Percentiles rank a stretch among this genome's conserved stretches.
Conservation (phyloP, 257 asterid species). For the Schizonepeta tenuifolia region DNA sequence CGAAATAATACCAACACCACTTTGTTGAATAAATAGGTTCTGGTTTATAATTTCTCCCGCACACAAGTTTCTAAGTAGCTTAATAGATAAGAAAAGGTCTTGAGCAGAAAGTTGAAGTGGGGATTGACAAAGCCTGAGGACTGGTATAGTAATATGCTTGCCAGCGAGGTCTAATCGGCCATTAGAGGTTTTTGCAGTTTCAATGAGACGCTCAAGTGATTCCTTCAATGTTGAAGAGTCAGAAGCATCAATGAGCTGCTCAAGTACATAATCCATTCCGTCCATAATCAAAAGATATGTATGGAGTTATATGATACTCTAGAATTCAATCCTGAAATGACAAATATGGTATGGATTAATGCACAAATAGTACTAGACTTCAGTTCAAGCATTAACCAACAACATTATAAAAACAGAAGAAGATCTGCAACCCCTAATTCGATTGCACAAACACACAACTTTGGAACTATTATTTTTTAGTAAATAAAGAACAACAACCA, state of each 20-base stretch:
- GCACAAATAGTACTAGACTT: background rate
- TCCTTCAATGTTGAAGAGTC: constrained; percentile 44
- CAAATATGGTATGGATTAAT: constrained; percentile 18
- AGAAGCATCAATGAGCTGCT: constrained; percentile 49
- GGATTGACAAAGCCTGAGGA: constrained; percentile 59
- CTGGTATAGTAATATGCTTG: constrained; percentile 38
- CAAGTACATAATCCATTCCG: constrained; percentile 28
- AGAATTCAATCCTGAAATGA: constrained; percentile 32
- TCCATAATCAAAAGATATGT: constrained; percentile 42
- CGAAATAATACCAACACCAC: constrained; percentile 56
- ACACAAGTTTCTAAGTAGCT: constrained; percentile 80
- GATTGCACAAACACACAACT: too few species aligned
- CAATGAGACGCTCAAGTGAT: constrained; percentile 57
- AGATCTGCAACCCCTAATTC: background rate
- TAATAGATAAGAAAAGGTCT: constrained; percentile 57
- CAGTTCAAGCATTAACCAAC: background rate
- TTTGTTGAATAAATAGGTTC: constrained; percentile 62
- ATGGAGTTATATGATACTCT: background rate
- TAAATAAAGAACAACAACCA: too few species aligned
- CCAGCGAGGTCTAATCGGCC: constrained; percentile 70
- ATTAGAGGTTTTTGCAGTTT: constrained; percentile 56
- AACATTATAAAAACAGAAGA: background rate
- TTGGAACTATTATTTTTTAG: too few species aligned
- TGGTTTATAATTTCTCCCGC: constrained; percentile 82
- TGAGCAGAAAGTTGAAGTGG: constrained; percentile 43